Conservation (phyloP, 2,329 filamentous ascomycete genomes). For the Ilyonectria sp. region DNA sequence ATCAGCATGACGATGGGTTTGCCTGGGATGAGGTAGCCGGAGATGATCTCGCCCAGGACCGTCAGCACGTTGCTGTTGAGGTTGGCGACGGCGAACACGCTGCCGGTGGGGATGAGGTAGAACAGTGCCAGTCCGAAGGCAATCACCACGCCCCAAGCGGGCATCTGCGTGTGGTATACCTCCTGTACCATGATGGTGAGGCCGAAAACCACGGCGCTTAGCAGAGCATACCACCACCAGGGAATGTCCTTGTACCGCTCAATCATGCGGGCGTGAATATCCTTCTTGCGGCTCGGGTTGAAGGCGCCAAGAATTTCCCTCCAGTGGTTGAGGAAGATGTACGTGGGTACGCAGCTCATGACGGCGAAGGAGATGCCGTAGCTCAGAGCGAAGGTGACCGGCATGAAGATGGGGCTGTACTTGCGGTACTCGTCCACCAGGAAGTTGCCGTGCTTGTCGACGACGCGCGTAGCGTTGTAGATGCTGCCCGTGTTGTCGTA, state of each 20-base stretch:
- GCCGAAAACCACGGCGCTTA: constrained; percentile 50
- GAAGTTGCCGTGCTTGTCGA: constrained; percentile 33
- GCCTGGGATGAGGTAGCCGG: constrained; percentile 39
- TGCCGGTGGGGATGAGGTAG: constrained; percentile 39
- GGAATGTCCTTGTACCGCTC: constrained; percentile 48
- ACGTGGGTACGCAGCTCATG: constrained; percentile 33
- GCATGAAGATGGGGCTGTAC: constrained; percentile 37
- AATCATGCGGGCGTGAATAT: constrained; percentile 56
- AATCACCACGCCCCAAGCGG: constrained; percentile 45
- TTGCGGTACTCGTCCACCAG: constrained; percentile 23
- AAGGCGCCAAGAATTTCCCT: constrained; percentile 28
- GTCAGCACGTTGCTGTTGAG: constrained; percentile 55
- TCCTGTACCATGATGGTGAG: constrained; percentile 49
- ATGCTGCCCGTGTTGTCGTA: constrained; percentile 34
- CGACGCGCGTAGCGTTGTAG: constrained; percentile 32
- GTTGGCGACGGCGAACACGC: constrained; percentile 52
- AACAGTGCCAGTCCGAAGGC: constrained; percentile 42
- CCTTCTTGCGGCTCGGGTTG: constrained; percentile 44
- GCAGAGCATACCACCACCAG: constrained; percentile 56
- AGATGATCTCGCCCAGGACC: constrained; percentile 48
- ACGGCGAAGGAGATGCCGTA: constrained; percentile 34
- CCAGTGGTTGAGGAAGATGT: constrained; percentile 35
- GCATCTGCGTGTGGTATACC: constrained; percentile 45
- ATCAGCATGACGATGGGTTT: constrained; percentile 40
- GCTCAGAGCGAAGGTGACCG: constrained; percentile 27